phyloP scores from a whole-genome alignment of 768 basidiomycete genomes.

The Tulasnella sp. region DNA sequence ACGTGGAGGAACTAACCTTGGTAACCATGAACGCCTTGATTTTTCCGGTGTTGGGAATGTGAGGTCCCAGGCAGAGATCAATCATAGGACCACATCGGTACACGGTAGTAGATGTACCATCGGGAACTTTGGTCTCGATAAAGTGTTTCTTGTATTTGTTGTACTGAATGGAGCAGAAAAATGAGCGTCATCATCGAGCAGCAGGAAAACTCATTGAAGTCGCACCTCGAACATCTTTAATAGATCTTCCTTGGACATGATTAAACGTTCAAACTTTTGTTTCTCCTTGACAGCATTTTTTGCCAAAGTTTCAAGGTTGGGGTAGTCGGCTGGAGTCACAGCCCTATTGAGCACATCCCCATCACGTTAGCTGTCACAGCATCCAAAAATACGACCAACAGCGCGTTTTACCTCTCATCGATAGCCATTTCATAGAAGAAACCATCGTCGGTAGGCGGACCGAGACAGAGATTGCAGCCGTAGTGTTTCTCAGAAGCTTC shows the following conservation, averaged over 20 bases:
- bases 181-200: conserved; percentile 11
- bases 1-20: conserved; percentile 43
- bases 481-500: conserved; percentile 94
- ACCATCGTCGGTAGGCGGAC: conserved; percentile 93
- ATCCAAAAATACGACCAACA: not conserved
- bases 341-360: conserved; percentile 33
- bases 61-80: conserved; percentile 92
- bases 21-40: conserved; percentile 97
- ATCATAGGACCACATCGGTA: conserved; percentile 99
- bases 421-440: conserved; percentile 99
- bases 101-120: conserved; percentile 92
- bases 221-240: conserved; percentile 90
- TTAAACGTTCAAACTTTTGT: conserved; percentile 90
- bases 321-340: conserved; percentile 72
- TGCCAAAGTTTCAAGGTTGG: conserved; percentile 73
- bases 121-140: conserved; percentile 89
- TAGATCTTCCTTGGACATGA: conserved; percentile 87
- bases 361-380: not conserved
- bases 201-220: conserved; percentile 11
- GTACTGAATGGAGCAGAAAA: conserved; percentile 43
- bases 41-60: conserved; percentile 93
- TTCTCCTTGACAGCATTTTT: conserved; percentile 89
- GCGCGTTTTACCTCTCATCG: conserved; percentile 44
- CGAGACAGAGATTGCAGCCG: conserved; percentile 92
- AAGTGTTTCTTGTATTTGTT: conserved; percentile 97